Evolutionary conservation across 108 stramenopile species (phyloP).

Genomic region (Pelagomonas calceolata): DNA sequence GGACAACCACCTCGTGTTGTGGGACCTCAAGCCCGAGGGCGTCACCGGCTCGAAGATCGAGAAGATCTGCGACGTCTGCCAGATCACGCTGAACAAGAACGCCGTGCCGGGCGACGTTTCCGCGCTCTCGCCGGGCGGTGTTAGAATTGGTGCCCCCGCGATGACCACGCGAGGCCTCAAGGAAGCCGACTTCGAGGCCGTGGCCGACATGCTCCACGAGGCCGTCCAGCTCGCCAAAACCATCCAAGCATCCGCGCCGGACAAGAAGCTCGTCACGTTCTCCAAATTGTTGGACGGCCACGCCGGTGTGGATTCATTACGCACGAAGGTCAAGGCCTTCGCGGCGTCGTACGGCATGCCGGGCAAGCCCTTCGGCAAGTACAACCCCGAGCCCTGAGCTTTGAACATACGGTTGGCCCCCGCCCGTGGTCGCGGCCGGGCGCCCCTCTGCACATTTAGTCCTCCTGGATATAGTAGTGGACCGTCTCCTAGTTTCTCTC

Average conservation of each 20-base stretch:
- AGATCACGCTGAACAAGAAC: conserved; percentile 99
- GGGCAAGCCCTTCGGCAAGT: conserved; percentile 37
- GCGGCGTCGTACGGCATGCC: conserved; percentile 95
- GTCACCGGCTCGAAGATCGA: conserved; percentile 97
- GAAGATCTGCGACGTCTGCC: conserved; percentile 89
- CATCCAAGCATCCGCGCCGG: conserved; percentile 68
- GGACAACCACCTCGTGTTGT: conserved; percentile 97
- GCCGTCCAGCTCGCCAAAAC: conserved; percentile 68
- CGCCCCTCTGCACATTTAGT: too few relatives aligned
- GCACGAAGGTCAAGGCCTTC: conserved; percentile 71
- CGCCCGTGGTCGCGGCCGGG: too few relatives aligned
- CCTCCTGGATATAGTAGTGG: too few relatives aligned
- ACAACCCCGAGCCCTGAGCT: not conserved
- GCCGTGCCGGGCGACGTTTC: conserved; percentile 94
- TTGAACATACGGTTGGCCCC: too few relatives aligned
- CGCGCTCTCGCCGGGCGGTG: conserved; percentile 97
- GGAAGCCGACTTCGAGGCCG: conserved; percentile 89
- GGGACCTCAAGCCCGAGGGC: conserved; percentile 88
- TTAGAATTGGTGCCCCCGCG: conserved; percentile 90
- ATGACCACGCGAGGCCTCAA: conserved; percentile 75
- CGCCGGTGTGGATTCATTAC: conserved; percentile 55
- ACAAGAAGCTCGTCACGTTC: conserved; percentile 83
- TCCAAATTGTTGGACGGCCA: conserved; percentile 56
- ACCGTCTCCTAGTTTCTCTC: too few relatives aligned
- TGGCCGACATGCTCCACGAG: conserved; percentile 83